Evolutionary conservation across 768 basidiomycete genomes (phyloP).

Genomic region (Lyophyllum atratum): DNA sequence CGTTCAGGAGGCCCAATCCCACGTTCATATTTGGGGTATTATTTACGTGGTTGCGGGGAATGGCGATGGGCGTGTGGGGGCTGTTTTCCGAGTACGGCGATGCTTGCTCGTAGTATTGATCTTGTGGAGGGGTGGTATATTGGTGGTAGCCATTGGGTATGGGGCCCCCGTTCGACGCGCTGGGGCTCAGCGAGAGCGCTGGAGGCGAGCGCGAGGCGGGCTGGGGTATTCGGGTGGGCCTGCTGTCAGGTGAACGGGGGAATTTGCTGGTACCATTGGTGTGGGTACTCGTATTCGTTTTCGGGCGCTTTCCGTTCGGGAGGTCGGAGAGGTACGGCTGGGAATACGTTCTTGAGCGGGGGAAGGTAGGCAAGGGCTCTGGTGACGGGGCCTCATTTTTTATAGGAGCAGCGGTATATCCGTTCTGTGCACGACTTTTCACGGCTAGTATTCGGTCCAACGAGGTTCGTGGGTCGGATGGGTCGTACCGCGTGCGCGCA

Average conservation of each 20-base stretch:
- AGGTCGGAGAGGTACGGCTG: slow-evolving; percentile 53
- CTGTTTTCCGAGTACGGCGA: slow-evolving; percentile 5
- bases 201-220: slow-evolving; percentile 27
- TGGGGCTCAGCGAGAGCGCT: slow-evolving; percentile 27
- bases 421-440: slow-evolving; percentile 28
- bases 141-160: slow-evolving; percentile 20
- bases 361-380: slow-evolving; percentile 26
- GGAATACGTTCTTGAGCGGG: slow-evolving; percentile 66
- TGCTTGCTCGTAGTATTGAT: background rate
- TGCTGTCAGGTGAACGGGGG: slow-evolving; percentile 43
- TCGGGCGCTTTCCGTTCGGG: slow-evolving; percentile 31
- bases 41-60: background rate
- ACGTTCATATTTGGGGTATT: slow-evolving; percentile 14
- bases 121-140: slow-evolving; percentile 15
- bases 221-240: slow-evolving; percentile 57
- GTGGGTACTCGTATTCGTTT: slow-evolving; percentile 27
- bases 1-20: slow-evolving; percentile 55
- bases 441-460: slow-evolving; percentile 21
- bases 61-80: slow-evolving; percentile 2
- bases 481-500: slow-evolving; percentile 13
- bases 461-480: slow-evolving; percentile 12
- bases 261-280: slow-evolving; percentile 42
- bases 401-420: slow-evolving; percentile 25
- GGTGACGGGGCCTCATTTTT: slow-evolving; percentile 26
- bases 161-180: slow-evolving; percentile 17